Evolutionary conservation across 2,329 filamentous ascomycete genomes (phyloP).

Genomic region (Aureobasidium sp.): DNA sequence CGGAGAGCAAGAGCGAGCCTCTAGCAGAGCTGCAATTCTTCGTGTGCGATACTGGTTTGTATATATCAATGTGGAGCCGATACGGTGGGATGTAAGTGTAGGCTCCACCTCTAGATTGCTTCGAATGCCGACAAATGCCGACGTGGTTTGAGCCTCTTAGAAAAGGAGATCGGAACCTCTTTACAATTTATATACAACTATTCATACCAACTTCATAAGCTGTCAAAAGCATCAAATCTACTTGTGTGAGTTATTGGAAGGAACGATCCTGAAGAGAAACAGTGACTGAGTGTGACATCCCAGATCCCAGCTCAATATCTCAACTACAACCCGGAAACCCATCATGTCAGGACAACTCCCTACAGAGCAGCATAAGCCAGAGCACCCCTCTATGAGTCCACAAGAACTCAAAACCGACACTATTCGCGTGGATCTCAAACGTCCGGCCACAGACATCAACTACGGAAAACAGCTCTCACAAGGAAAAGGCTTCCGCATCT

Average conservation of each 20-base stretch:
- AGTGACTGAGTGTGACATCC: not conserved
- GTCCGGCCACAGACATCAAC: not conserved
- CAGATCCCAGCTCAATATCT: not conserved
- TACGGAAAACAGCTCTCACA: not conserved
- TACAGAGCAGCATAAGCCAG: not conserved
- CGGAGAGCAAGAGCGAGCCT: not conserved
- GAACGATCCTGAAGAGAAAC: too few species aligned
- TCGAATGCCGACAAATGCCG: not conserved
- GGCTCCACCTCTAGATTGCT: not conserved
- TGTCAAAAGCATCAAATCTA: not conserved
- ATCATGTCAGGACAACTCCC: constrained; percentile 1
- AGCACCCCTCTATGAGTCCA: not conserved
- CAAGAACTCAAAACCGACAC: not conserved
- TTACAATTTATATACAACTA: too few species aligned
- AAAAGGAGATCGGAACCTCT: not conserved
- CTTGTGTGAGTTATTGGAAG: not conserved
- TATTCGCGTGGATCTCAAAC: constrained; percentile 4
- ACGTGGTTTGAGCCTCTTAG: not conserved
- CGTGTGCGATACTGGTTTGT: not conserved
- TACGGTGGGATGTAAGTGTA: not conserved
- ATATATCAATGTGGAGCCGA: not conserved
- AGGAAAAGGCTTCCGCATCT: not conserved
- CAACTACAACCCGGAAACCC: not conserved
- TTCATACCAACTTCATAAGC: not conserved
- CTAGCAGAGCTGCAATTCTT: too few species aligned